Conservation (phyloP, 495 filamentous ascomycete genomes). For the Astrocystis sublimbata region DNA sequence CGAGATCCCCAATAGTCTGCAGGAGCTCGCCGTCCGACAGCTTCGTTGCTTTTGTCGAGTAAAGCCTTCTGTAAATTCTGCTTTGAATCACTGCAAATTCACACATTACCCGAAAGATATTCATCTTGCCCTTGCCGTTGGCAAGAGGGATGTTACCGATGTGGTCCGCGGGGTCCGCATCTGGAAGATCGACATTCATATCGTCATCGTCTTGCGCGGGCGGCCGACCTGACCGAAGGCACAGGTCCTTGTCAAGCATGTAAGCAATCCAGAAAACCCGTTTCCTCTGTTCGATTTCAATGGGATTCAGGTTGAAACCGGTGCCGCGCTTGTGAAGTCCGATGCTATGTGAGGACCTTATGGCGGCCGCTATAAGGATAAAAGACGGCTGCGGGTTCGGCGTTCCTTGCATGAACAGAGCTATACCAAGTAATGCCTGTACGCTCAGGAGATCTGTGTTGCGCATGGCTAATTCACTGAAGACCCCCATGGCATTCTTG, state of each 20-base stretch:
- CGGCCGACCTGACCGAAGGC: conserved; percentile 86
- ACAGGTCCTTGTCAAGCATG: conserved; percentile 92
- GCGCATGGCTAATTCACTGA: conserved; percentile 89
- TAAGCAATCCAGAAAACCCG: conserved; percentile 99
- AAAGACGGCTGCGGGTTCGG: conserved; percentile 95
- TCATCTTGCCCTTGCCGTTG: conserved; percentile 90
- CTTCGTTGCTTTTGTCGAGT: conserved; percentile 88
- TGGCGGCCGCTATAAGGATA: conserved; percentile 90
- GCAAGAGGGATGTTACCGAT: conserved; percentile 90
- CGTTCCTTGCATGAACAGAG: conserved; percentile 92
- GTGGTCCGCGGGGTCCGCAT: conserved; percentile 85
- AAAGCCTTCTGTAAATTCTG: conserved; percentile 90
- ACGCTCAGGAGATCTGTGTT: conserved; percentile 96
- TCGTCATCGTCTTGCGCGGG: conserved; percentile 97
- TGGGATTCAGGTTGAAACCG: conserved; percentile 83
- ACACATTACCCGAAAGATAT: conserved; percentile 89
- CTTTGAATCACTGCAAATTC: conserved; percentile 89
- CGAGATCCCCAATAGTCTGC: conserved; percentile 94
- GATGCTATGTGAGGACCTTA: conserved; percentile 89
- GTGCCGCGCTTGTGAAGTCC: conserved; percentile 92
- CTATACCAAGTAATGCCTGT: conserved; percentile 95
- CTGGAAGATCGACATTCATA: conserved; percentile 95
- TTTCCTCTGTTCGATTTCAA: conserved; percentile 93
- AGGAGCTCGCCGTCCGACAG: conserved; percentile 91
- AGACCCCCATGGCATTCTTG: conserved; percentile 93